phyloP scores from a whole-genome alignment of 495 filamentous ascomycete genomes.

The Aspergillus ellipticus region DNA sequence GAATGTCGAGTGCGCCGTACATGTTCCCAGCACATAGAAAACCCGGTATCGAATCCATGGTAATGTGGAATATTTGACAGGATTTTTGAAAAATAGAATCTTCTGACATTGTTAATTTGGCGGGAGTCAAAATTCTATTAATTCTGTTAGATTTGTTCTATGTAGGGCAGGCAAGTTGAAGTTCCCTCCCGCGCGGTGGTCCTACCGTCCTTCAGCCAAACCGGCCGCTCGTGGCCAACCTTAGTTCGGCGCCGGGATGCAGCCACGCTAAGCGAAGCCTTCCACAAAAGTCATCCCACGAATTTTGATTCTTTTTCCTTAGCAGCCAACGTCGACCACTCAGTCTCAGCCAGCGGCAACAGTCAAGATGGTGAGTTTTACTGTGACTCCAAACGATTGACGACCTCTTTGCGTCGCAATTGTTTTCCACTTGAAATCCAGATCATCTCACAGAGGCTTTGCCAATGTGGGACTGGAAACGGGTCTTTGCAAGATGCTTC shows the following conservation, averaged over 20 bases:
- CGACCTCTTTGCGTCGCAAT: constrained; percentile 9
- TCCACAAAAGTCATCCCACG: constrained; percentile 43
- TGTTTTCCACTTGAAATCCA: constrained; percentile 7
- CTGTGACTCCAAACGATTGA: constrained; percentile 24
- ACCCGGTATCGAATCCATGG: not conserved
- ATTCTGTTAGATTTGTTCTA: too few relatives aligned
- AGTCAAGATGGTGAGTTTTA: constrained; percentile 50
- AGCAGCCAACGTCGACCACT: constrained; percentile 32
- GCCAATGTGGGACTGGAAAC: constrained; percentile 17
- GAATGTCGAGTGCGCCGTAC: not conserved
- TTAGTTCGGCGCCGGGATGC: constrained; percentile 36
- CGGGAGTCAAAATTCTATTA: too few relatives aligned
- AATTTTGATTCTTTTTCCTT: constrained; percentile 27
- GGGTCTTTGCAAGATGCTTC: constrained; percentile 98
- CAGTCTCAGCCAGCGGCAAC: constrained; percentile 36
- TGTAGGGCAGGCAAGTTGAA: not conserved
- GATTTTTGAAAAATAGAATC: too few relatives aligned
- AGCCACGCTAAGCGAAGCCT: constrained; percentile 46
- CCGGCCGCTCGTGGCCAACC: constrained; percentile 40
- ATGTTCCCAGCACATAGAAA: not conserved
- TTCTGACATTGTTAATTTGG: too few relatives aligned
- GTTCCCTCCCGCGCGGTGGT: not conserved
- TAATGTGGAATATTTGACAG: not conserved
- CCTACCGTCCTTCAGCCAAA: constrained; percentile 3
- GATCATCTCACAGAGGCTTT: constrained; percentile 14